These are phyloP conservation scores for Pestalotiopsis fici DNA, from an alignment of 2,329 filamentous ascomycete genomes.

Conservation along the genomic window DNA sequence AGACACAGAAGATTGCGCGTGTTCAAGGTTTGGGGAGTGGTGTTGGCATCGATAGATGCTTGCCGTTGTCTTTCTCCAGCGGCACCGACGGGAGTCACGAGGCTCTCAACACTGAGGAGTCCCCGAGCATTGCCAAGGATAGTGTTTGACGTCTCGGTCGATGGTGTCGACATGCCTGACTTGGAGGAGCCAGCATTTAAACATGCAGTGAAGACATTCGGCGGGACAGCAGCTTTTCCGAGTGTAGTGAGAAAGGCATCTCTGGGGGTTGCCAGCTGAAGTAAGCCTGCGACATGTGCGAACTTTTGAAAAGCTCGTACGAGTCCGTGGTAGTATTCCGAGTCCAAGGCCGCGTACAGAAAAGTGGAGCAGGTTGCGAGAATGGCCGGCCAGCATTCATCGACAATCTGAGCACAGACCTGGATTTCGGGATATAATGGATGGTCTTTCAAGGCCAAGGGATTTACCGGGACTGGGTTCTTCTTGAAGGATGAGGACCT, in stretches of 20 bases:
- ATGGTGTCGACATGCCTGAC: slow-evolving; percentile 43
- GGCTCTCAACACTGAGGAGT: slow-evolving; percentile 71
- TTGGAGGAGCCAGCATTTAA: slow-evolving; percentile 49
- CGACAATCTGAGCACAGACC: slow-evolving; percentile 79
- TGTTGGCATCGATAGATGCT: slow-evolving; percentile 54
- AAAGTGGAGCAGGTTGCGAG: slow-evolving; percentile 95
- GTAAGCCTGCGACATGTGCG: slow-evolving; percentile 87
- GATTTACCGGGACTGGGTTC: slow-evolving; percentile 81
- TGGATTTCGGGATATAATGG: slow-evolving; percentile 71
- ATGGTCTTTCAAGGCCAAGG: slow-evolving; percentile 73
- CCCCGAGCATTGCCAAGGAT: slow-evolving; percentile 72
- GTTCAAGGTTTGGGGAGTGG: slow-evolving; percentile 61
- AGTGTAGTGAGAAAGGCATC: slow-evolving; percentile 95
- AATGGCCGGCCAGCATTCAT: slow-evolving; percentile 93
- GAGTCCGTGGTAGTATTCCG: slow-evolving; percentile 89
- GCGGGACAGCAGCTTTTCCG: slow-evolving; percentile 88
- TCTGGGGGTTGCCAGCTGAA: slow-evolving; percentile 81
- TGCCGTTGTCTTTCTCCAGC: slow-evolving; percentile 61
- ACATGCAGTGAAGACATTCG: slow-evolving; percentile 69
- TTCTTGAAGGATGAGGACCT: slow-evolving; percentile 70
- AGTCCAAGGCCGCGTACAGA: slow-evolving; percentile 85
- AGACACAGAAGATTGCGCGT: slow-evolving; percentile 89
- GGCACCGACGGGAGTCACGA: slow-evolving; percentile 60
- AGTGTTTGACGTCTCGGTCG: slow-evolving; percentile 53
- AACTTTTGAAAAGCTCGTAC: slow-evolving; percentile 95